phyloP scores from a whole-genome alignment of 305 asterid genomes.

The Caryopteris hybrid region DNA sequence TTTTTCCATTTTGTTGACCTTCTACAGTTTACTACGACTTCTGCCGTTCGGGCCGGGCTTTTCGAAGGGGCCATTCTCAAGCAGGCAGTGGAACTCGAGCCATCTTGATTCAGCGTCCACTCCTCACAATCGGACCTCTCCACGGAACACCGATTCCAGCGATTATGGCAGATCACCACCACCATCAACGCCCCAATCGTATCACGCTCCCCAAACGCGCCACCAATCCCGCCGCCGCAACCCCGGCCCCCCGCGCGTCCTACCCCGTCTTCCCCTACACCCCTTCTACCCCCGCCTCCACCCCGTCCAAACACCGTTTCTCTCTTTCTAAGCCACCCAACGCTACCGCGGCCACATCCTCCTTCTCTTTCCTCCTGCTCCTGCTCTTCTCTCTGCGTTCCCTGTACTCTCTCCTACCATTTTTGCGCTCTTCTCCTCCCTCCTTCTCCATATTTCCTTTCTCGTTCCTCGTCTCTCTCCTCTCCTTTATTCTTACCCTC shows the following conservation, averaged over 20 bases:
- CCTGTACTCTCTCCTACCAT: conserved; percentile 80
- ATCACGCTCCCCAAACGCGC: conserved; percentile 61
- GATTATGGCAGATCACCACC: conserved; percentile 64
- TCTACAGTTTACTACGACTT: neutral
- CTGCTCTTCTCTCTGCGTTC: conserved; percentile 86
- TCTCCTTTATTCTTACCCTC: conserved; percentile 60
- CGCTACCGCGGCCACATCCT: conserved; percentile 35
- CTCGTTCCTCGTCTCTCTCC: conserved; percentile 78
- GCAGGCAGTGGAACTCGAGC: conserved; percentile 10
- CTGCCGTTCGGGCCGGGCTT: conserved; percentile 11
- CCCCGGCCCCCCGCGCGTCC: conserved; percentile 36
- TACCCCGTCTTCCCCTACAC: conserved; percentile 44
- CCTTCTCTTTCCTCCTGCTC: conserved; percentile 62
- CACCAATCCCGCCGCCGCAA: conserved; percentile 27
- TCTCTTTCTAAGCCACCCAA: conserved; percentile 40
- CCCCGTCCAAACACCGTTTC: conserved; percentile 78
- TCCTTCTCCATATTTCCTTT: conserved; percentile 88
- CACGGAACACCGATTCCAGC: neutral
- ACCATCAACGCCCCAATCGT: conserved; percentile 70
- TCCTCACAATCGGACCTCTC: conserved; percentile 12
- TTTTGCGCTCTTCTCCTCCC: conserved; percentile 68
- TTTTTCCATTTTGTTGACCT: neutral
- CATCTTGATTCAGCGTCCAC: conserved; percentile 7
- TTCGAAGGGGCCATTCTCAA: neutral
- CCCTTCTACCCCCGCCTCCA: conserved; percentile 66